A percentile compares a stretch with the other conserved stretches of the same genome.
Evolutionary conservation across 495 filamentous ascomycete species (phyloP).

Genomic region (Aspergillus kassunensis): DNA sequence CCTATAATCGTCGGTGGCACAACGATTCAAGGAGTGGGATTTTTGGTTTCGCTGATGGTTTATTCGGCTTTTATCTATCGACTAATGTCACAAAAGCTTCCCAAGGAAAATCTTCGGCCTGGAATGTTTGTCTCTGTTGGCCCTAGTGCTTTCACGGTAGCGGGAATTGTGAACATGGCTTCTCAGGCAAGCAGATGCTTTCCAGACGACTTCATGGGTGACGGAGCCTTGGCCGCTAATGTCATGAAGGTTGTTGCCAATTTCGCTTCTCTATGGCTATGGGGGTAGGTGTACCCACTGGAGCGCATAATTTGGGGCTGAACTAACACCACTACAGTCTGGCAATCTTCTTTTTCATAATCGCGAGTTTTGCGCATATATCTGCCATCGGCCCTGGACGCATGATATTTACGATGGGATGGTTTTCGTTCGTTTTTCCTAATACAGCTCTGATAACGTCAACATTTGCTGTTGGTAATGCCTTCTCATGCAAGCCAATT

Average conservation of each 20-base stretch:
- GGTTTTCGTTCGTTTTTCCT: constrained; percentile 85
- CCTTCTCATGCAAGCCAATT: constrained; percentile 58
- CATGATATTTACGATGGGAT: constrained; percentile 83
- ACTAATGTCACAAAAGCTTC: constrained; percentile 88
- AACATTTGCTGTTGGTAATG: constrained; percentile 66
- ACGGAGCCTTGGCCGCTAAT: constrained; percentile 51
- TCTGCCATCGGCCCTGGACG: constrained; percentile 58
- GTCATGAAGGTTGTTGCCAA: constrained; percentile 52
- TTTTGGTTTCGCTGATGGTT: constrained; percentile 80
- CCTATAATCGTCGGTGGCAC: constrained; percentile 67
- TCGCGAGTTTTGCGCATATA: constrained; percentile 70
- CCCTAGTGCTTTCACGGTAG: constrained; percentile 73
- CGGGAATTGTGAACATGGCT: constrained; percentile 62
- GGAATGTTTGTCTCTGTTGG: constrained; percentile 86
- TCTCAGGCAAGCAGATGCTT: constrained; percentile 39
- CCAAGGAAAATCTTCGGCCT: constrained; percentile 68
- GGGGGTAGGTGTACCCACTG: constrained; percentile 48
- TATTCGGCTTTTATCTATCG: constrained; percentile 83
- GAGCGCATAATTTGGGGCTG: no score
- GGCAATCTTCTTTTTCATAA: constrained; percentile 82
- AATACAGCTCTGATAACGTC: constrained; percentile 75
- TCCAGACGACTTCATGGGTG: constrained; percentile 55
- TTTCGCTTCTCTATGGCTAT: constrained; percentile 73
- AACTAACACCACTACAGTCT: constrained; percentile 41
- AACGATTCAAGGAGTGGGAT: constrained; percentile 77